Conservation (phyloP, 2,329 filamentous ascomycete species). For the Penicillium sp. region DNA sequence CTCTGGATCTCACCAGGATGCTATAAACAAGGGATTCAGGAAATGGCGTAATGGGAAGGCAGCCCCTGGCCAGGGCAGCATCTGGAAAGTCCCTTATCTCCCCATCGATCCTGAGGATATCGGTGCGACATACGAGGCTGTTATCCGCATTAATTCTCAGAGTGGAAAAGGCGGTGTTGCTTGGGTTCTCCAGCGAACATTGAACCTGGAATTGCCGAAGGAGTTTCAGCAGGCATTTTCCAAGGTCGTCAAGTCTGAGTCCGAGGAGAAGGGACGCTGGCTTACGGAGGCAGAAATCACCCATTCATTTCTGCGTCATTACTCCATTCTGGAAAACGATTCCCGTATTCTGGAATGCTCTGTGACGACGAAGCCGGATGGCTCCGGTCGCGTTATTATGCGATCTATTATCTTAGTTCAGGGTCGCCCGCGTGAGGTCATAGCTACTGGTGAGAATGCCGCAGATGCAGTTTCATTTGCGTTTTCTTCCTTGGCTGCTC, state of each 20-base stretch:
- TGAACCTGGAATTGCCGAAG: not conserved
- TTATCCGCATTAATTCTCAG: not conserved
- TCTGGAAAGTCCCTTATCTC: not conserved
- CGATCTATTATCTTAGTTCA: not conserved
- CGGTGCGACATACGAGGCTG: not conserved
- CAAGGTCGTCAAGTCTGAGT: not conserved
- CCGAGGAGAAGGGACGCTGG: not conserved
- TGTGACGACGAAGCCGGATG: not conserved
- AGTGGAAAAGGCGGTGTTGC: not conserved
- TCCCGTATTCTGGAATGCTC: not conserved
- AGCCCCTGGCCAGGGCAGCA: not conserved
- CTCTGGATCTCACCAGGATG: not conserved
- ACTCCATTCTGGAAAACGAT: not conserved
- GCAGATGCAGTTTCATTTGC: not conserved
- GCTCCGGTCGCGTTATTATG: not conserved
- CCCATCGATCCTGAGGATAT: not conserved
- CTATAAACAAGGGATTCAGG: not conserved
- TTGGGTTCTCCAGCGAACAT: not conserved
- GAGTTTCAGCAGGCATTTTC: not conserved
- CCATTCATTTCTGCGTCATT: not conserved
- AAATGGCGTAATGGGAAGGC: not conserved
- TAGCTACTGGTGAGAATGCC: not conserved
- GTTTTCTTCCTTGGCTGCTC: not conserved
- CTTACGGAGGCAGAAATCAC: not conserved
- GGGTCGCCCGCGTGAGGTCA: not conserved